These are phyloP conservation scores for Quercus aquifolioides DNA, from an alignment of 306 rosid genomes.

Conservation along the genomic window DNA sequence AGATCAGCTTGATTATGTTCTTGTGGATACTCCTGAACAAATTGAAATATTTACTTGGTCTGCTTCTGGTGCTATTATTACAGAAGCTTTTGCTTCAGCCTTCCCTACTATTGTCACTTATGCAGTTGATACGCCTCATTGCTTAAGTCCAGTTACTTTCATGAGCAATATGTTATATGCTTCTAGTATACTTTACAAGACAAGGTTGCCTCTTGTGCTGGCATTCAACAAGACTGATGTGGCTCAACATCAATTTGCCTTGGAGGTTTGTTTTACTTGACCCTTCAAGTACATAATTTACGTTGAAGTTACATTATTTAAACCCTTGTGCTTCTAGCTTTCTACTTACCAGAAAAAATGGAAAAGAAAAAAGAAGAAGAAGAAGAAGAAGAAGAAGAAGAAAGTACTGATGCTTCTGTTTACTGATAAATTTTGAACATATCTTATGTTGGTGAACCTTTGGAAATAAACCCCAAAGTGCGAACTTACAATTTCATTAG, in stretches of 20 bases:
- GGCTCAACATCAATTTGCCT: constrained; percentile 81
- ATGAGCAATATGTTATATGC: constrained; percentile 99
- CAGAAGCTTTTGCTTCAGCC: constrained; percentile 98
- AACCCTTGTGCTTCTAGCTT: background rate
- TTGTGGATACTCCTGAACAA: constrained; percentile 95
- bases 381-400: too few relatives aligned
- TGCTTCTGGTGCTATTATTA: constrained; percentile 92
- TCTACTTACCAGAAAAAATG: background rate
- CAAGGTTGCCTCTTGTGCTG: constrained; percentile 80
- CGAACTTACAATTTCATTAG: background rate
- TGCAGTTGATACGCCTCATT: constrained; percentile 83
- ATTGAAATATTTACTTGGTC: constrained; percentile 98
- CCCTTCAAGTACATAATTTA: background rate
- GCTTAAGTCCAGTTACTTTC: constrained; percentile 74
- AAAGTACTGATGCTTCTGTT: background rate
- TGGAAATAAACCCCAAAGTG: too few relatives aligned
- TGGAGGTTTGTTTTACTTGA: constrained; percentile 56
- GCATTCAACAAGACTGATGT: constrained; percentile 82
- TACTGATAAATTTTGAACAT: background rate
- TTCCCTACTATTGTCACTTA: constrained; percentile 89
- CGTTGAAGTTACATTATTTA: background rate
- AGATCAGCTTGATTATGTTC: constrained; percentile 87
- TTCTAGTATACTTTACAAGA: constrained; percentile 86
- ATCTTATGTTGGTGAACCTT: background rate
- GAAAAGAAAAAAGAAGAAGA: too few relatives aligned